Base-by-base conservation (phyloP, 495 filamentous ascomycete species). In the Xylaria intraflava region DNA sequence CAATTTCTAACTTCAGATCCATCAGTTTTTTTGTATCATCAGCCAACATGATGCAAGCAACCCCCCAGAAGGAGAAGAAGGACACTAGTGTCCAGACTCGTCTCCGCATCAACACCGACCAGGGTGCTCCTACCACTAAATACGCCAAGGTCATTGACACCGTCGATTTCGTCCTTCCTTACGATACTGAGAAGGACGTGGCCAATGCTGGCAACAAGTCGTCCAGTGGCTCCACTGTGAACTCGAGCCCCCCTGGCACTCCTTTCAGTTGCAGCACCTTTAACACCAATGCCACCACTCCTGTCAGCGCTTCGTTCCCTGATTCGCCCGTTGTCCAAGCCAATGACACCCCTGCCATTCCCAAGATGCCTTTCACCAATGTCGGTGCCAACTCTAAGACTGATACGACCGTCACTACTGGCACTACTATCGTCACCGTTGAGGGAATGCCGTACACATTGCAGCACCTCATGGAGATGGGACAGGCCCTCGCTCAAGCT, bases 401-500 rank as follows among this genome's bases (percentile, higher is more conserved):
- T n/a, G n/a, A n/a, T n/a, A n/a, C n/a, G n/a, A n/a, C n/a, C n/a
- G n/a, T n/a, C n/a, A n/a, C n/a, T n/a, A n/a, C n/a, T 10, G 49
- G 55, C 7, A 17, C 33, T 8, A 14, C 23, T 1, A 0, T 52
- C 7, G 1, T 12, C 16, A 24, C 22, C 16, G 46, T 51, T 20
- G 5, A 60, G 14, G 36, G 47, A 3, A 43, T 60, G 40, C 43
- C 40, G 10, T 53, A 46, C 19, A 38, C 14, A 1, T 8, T 26
- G 0, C 38, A 45, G 2, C 20, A 49, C 11, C 14, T 62, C 42
- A 38, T 31, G 29, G 10, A 26, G 38, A 68, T 68, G 62, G 54
- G 51, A 2, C 11, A 16, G 5, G 46, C 17, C 0, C 48, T 68
- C 0, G 56, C 46, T 12, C 33, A 56, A 8, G 65, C 65, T 49